Percentiles rank a stretch among this genome's conserved stretches.
Conservation (phyloP, 305 asterid species). For the Ajuga reptans region DNA sequence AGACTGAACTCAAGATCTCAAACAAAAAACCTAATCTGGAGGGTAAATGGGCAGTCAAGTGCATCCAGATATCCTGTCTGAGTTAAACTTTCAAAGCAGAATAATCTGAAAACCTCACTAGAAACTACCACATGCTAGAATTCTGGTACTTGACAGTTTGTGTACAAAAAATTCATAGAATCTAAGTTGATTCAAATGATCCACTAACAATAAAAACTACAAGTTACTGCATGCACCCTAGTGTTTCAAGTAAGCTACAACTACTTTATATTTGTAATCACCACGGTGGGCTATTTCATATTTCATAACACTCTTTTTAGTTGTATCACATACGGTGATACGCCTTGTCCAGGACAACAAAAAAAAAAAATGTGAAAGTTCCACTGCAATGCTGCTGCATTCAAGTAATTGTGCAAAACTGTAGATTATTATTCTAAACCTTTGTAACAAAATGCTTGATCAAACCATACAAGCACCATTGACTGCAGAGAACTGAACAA, state of each 20-base stretch:
- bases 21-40: background rate
- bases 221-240: background rate
- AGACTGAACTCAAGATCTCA: background rate
- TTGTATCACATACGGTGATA: background rate
- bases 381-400: constrained; percentile 1
- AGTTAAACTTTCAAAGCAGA: background rate
- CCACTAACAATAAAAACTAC: background rate
- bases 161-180: background rate
- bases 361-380: background rate
- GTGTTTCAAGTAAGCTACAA: background rate
- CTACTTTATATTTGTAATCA: background rate
- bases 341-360: constrained; percentile 1
- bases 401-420: background rate
- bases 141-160: background rate
- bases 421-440: background rate
- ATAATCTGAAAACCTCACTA: background rate
- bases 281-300: background rate
- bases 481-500: too few species aligned
- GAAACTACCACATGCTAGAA: background rate
- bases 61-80: background rate
- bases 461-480: too few species aligned
- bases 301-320: background rate
- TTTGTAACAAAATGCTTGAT: background rate
- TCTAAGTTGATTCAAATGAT: background rate
- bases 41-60: background rate